These are phyloP conservation scores for Leishmania turanica DNA, from an alignment of 208 protist species.

Conservation along the genomic window DNA sequence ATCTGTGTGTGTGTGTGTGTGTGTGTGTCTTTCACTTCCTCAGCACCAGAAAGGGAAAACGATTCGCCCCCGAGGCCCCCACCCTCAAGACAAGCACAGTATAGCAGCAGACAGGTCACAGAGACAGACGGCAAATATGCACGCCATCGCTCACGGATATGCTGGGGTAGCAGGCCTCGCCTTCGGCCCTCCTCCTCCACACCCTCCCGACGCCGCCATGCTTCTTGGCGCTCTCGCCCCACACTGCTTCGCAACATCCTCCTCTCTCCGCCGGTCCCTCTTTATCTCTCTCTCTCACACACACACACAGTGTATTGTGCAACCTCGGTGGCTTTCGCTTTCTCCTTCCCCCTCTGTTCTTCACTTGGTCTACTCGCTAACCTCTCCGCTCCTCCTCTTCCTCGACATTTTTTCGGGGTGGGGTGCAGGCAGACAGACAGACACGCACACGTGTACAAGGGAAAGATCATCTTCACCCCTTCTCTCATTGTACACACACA, in stretches of 20 bases:
- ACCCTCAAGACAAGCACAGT: neutral
- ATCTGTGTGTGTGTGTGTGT: neutral
- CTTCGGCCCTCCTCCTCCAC: conserved; percentile 1
- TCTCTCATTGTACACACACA: neutral
- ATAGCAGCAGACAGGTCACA: neutral
- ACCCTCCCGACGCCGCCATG: neutral
- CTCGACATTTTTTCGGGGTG: too few relatives aligned
- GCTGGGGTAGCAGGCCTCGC: neutral
- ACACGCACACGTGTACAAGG: neutral
- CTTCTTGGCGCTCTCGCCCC: neutral
- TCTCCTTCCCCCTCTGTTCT: too few relatives aligned
- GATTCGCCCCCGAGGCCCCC: too few relatives aligned
- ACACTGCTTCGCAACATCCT: neutral
- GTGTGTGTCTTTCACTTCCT: neutral
- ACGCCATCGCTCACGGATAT: neutral
- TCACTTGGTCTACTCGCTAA: too few relatives aligned
- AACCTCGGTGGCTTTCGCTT: neutral
- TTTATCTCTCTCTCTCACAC: neutral
- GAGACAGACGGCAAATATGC: neutral
- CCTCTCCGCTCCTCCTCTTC: neutral
- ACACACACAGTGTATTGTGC: neutral
- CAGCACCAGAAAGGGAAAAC: neutral
- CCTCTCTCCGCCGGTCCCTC: neutral
- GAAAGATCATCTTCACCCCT: neutral
- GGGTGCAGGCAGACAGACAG: neutral